Percentiles rank a stretch among this genome's conserved stretches.
These are phyloP conservation scores for Podospora didyma DNA, from an alignment of 495 filamentous ascomycete species.

Conservation along the genomic window DNA sequence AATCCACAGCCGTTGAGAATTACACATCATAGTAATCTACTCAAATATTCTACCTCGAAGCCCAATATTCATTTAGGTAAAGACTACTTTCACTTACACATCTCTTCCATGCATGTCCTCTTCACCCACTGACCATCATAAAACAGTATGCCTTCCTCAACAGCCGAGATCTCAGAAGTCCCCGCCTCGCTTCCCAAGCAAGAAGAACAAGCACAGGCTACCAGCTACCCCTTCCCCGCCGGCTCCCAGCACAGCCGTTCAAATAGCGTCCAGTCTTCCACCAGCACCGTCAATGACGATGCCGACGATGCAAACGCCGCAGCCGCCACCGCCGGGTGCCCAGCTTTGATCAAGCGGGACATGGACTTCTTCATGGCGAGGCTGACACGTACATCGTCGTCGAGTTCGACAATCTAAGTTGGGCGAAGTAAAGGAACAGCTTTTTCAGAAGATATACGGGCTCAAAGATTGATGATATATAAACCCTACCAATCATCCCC, in stretches of 20 bases:
- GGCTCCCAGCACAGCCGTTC: constrained; percentile 9
- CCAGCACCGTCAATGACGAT: neutral
- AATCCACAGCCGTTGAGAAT: no score
- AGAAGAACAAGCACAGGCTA: neutral
- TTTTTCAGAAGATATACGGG: neutral
- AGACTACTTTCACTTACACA: no score
- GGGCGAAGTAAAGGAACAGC: neutral
- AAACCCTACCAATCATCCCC: neutral
- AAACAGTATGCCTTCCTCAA: neutral
- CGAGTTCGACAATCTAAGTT: neutral
- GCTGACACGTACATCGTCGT: constrained; percentile 1
- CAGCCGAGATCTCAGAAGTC: neutral
- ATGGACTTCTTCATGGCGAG: constrained; percentile 18
- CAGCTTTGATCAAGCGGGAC: constrained; percentile 7
- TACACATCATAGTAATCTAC: no score
- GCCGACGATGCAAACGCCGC: neutral
- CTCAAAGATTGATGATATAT: neutral
- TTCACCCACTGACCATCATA: no score
- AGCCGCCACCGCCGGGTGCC: neutral
- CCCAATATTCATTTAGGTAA: no score
- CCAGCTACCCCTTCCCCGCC: neutral
- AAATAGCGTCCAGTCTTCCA: constrained; percentile 8
- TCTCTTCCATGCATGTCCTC: no score
- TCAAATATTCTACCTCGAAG: no score
- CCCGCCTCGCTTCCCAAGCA: neutral